These are phyloP conservation scores for Casuarina cunninghamiana DNA, from an alignment of 306 rosid genomes.

Conservation along the genomic window DNA sequence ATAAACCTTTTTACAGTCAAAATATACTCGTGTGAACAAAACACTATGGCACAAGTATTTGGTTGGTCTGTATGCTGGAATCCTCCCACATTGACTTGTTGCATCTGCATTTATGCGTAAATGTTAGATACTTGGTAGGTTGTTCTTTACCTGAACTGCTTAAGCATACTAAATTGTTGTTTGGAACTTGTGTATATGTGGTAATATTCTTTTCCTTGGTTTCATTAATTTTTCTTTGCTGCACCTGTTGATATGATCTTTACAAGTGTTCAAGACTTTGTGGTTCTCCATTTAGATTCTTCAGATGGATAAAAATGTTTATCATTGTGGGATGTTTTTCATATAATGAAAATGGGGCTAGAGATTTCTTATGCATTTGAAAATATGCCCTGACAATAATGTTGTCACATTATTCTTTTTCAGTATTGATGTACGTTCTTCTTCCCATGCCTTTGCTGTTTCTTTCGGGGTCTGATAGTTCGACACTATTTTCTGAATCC, in stretches of 20 bases:
- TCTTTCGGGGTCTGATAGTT: conserved; percentile 64
- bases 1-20: neutral
- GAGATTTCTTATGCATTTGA: neutral
- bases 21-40: neutral
- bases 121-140: neutral
- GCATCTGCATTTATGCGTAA: neutral
- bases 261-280: neutral
- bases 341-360: neutral
- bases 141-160: no score
- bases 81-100: neutral
- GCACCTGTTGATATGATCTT: neutral
- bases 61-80: neutral
- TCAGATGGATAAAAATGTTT: neutral
- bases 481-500: conserved; percentile 56
- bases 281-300: neutral
- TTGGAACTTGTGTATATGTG: neutral
- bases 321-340: neutral
- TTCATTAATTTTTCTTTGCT: no score
- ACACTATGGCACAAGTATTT: neutral
- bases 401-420: conserved; percentile 37
- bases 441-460: conserved; percentile 89
- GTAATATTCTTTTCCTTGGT: no score
- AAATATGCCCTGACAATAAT: neutral
- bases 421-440: conserved; percentile 77
- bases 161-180: neutral